Base-by-base conservation (phyloP, 495 filamentous ascomycete species). In the Cenococcum geophilum region DNA sequence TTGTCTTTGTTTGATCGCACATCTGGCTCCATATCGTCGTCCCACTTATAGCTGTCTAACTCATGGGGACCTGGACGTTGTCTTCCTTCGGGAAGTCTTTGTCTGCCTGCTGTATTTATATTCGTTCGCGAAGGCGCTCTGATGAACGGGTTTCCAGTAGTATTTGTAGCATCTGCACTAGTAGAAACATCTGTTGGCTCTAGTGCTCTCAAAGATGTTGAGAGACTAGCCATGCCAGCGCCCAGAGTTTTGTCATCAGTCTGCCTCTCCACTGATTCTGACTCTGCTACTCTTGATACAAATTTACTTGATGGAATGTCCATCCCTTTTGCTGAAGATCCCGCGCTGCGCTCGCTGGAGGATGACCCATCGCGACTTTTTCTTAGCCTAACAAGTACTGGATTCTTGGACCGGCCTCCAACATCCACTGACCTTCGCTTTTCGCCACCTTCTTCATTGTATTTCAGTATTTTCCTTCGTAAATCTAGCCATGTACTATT, bases 81-180 rank as follows among this genome's bases (percentile, higher is more conserved):
- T 32, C 47, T 45, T 9, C 61, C 49, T 34, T 68, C 60, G 27
- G 37, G 16, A 14, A 60, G 53, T 59, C 35, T 35, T 32, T 60
- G 52, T 27, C 45, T 42, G 20, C 60, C 54, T 10, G 61, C 34
- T 10, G 62, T 52, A 1, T 55, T 43, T 5, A 68, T 2, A 20
- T 71, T 65, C 27, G 62, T 72, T 18, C 71, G 57, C 1, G 73
- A 74, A 22, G 73, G 75, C 11, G 73, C 75, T 57, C 75, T 63
- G n/a, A 75, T 71, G 43, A 77, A 77, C 0, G 75, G 75, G 0
- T 61, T 77, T 1, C 75, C 72, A 9, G 75, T 77, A 5, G 72
- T 76, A 22, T 37, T n/a, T 21, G 61, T 48, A 36, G 56, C 20
- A 2, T 58, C 68, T 1, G 54, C 34, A 21, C 40, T 42, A 23